Evolutionary conservation across 129 eudicot genomes (phyloP), one percentile per base, ranked within the genome.

Genomic region (Solidago caesia): DNA sequence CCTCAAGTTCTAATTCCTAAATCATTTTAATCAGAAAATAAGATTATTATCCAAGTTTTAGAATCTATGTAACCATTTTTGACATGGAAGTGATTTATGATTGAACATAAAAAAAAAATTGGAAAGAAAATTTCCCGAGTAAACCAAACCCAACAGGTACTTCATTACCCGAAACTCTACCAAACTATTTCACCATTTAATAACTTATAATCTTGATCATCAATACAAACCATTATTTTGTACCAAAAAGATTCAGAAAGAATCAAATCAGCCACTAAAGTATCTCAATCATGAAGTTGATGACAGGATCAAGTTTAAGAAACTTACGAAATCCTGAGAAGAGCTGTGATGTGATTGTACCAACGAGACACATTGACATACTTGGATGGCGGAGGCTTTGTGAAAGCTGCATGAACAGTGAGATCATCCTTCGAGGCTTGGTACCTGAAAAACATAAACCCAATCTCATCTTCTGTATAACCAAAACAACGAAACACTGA

Each of bases 381-480:
- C 41, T 85, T 76, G 0, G 96, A 68, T 44, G 96, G 85, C 64
- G 97, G 97, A 65, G 89, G 84, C 68, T 85, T 78, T 13, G 94
- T 45, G 68, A 91, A 80, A 60, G 91, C 88, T 29, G 92, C 84
- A 79, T 82, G 83, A 60, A 91, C 96, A 29, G 89, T 80, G 63
- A 94, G 81, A 80, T 94, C 99, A 70, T 94, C 99, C 84, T 90
- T 94, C 4, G 97, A 91, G 74, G 99, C 99, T 77, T 85, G 97
- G 69, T 94, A 91, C 76, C 99, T 94, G 76, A 57, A 4, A 61
- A 42, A 43, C 62, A 71, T 42, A 42, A 15, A 52, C 41, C 2
- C 0, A 33, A 8, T 64, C 8, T 60, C 53, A 33, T 11, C n/a
- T 41, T 49, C 21, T 73, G 56, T 26, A 75, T 45, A 21, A 25